Base-by-base conservation (phyloP, 2,329 filamentous ascomycete genomes). In the Falciphora oryzae region DNA sequence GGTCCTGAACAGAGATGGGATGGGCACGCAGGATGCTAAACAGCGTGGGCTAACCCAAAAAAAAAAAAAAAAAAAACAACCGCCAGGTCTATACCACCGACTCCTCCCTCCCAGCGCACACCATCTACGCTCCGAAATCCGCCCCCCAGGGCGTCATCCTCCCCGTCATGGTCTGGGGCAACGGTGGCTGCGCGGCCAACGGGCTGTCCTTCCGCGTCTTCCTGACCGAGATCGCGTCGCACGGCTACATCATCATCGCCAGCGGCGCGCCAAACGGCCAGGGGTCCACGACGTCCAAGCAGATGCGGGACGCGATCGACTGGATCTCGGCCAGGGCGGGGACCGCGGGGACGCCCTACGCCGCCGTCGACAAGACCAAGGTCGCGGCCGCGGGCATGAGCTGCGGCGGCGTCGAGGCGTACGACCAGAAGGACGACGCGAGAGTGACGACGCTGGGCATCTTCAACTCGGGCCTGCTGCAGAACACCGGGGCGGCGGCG, bases 371-470 rank as follows among this genome's bases (percentile, higher is more conserved):
- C 64, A 61, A 66, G 16, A 66, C 68, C 6, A 66, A 70, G 56
- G 70, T 74, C 65, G 66, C 68, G 44, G 71, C 69, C 2, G 72
- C 72, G 7, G 73, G 73, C 2, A 68, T 67, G 63, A 72, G 70
- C 67, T 74, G 73, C 61, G 73, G 73, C 63, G 72, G 72, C n/a
- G 64, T 70, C 27, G 70, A 74, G 67, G 73, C 72, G 2, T 73
- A 73, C 64, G 68, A 59, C 53, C 64, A 64, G 2, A 57, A 44
- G 31, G 35, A 65, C 29, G 71, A 72, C 63, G 60, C 61, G 38
- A 65, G 71, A 32, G 70, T 72, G 22, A 58, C 63, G 22, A 67
- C 68, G 3, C 68, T 71, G 10, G 69, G 69, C 8, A 71, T 71
- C 56, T 71, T 71, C 67, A 73, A 71, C 65, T 69, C 66, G 10